These are phyloP conservation scores for Xylaria longipes DNA, from an alignment of 495 filamentous ascomycete species.

Conservation along the genomic window DNA sequence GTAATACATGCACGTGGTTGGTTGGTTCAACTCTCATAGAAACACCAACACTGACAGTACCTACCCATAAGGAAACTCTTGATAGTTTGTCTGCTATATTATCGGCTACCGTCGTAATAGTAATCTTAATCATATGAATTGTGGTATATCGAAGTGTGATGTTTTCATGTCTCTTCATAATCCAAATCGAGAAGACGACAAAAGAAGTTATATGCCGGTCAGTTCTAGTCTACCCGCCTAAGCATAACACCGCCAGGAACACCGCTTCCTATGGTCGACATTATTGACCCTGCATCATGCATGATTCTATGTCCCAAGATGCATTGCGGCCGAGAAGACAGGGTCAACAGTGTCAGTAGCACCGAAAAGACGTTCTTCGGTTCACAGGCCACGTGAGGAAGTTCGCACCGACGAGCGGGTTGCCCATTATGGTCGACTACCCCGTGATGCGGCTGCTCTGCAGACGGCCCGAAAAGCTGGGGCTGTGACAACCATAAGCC, in stretches of 20 bases:
- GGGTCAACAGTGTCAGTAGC: neutral
- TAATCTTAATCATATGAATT: neutral
- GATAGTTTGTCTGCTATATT: too few species aligned
- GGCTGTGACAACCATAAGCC: neutral
- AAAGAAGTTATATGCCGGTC: neutral
- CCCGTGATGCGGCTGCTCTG: neutral
- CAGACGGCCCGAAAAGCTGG: conserved; percentile 16
- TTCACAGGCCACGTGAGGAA: conserved; percentile 8
- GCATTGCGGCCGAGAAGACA: neutral
- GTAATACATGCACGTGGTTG: too few species aligned
- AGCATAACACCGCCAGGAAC: neutral
- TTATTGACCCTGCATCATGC: neutral
- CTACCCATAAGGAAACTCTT: too few species aligned
- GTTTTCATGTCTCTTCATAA: neutral
- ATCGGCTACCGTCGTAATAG: too few species aligned
- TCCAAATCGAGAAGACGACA: neutral
- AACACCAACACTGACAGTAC: too few species aligned
- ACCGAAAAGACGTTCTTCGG: neutral
- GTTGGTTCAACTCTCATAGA: too few species aligned
- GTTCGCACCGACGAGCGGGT: neutral
- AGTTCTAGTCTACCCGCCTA: neutral
- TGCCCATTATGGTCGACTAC: conserved; percentile 4
- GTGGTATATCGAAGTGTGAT: neutral
- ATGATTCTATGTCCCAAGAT: neutral
- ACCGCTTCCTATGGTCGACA: neutral